Evolutionary conservation across 352 stramenopile genomes (phyloP), one percentile per base, ranked within the genome.

Genomic region (Salisapilia sapeloensis): DNA sequence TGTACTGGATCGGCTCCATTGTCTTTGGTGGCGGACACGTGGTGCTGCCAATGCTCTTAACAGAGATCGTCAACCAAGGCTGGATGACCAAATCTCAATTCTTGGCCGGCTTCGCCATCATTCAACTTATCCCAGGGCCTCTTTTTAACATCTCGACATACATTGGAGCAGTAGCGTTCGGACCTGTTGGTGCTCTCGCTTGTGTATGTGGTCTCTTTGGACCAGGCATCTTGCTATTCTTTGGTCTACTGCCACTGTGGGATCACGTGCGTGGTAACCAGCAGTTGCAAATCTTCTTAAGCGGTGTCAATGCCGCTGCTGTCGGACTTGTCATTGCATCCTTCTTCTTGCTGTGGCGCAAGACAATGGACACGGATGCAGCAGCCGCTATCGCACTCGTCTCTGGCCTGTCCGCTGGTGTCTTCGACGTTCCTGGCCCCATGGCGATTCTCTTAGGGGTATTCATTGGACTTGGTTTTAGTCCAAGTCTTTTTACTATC

Each of bases 71-170:
- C 16, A 55, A 67, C 35, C 56, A 56, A 53, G 84, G 82, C 38
- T 97, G 83, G 77, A 55, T 93, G 15, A 83, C 79, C 12, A 82
- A 95, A 38, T 69, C 93, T 17, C 60, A 95, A 48, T 97, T 96
- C 38, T 72, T 95, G 21, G 64, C 93, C 35, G 91, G 91, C 15
- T 82, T 97, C 31, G 91, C 81, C 27, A 50, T 97, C 12, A 77
- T 93, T 6, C 87, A 97, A 49, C 82, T 74, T 12, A 69, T 96
- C 33, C 87, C 91, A 9, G 91, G 91, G 1, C 87, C 91, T 4
- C 51, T 96, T 6, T 97, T 97, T 60, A 97, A 97, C 63, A 95
- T 97, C 38, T 81, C 86, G 31, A 53, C 82, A 4, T 97, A 95
- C 49, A 51, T 97, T 2, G 91, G 91, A 6, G 57, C 60, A 13